Base-by-base conservation (phyloP, 257 asterid genomes). In the Cruciata laevipes region DNA sequence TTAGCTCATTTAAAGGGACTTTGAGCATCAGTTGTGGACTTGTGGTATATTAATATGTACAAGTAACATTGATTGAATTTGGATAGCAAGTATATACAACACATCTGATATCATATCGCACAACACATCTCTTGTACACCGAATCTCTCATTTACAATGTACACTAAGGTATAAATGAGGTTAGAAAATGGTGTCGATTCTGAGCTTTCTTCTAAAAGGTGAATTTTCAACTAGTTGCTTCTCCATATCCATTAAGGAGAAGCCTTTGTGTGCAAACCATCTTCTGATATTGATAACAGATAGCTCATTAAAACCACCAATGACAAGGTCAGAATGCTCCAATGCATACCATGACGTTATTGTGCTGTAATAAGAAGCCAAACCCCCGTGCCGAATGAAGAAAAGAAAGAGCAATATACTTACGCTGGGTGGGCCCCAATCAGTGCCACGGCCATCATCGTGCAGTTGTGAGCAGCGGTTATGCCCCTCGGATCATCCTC, bases 381-480 rank as follows among this genome's bases (percentile, higher is more conserved):
- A 40, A 38, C 3, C 51, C 18, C 51, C 3, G 51, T 42, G 31
- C 25, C 24, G 9, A 4, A 56, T 56, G 27, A 4, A 56, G 31
- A 23, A 23, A 14, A 25, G 31, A 58, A 17, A 31, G 13, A 10
- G 33, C 32, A 9, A 7, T 30, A 32, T 24, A 75, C 99, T 10
- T 88, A 94, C 96, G 95, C 96, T 49, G 99, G 99, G 78, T 88
- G 96, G 80, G 96, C 87, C 33, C 99, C 97, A 61, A 94, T 94
- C 52, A 90, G 65, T 75, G 97, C 97, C 65, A 94, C 71, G 44
- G 96, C 97, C 97, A 90, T 90, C 99, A 94, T 94, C 2, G 97
- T 94, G 76, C 97, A 94, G 76, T 94, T 90, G 83, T 94, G 99
- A 57, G 99, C 97, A 21, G 99, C 99, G 5, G 97, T 83, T 75